Conservation (phyloP, 2,329 filamentous ascomycete genomes). For the Epichloe hybrida region DNA sequence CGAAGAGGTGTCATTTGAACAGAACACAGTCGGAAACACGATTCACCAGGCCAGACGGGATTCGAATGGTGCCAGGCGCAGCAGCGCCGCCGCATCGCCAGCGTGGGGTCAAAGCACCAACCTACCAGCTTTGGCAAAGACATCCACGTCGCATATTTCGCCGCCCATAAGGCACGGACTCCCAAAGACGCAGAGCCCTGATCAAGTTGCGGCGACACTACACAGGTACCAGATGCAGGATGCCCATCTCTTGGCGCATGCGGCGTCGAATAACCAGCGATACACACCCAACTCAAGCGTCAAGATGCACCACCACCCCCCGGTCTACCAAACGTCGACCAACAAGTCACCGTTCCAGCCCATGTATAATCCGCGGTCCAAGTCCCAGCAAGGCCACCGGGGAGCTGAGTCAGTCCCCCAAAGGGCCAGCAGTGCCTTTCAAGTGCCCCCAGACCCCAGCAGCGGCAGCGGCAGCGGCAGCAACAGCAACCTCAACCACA, state of each 20-base stretch:
- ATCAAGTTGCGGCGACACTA: neutral
- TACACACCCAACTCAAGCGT: constrained; percentile 12
- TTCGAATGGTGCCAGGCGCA: neutral
- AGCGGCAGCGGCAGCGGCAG: neutral
- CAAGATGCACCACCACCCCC: constrained; percentile 13
- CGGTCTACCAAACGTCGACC: constrained; percentile 10
- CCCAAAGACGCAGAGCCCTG: neutral
- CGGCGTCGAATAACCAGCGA: constrained; percentile 8
- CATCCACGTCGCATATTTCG: neutral
- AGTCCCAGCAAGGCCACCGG: constrained; percentile 21
- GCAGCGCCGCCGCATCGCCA: neutral
- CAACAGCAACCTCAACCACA: neutral
- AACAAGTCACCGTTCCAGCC: constrained; percentile 18
- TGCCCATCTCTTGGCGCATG: constrained; percentile 4
- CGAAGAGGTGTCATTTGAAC: neutral
- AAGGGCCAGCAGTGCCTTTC: constrained; percentile 2
- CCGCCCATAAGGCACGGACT: neutral
- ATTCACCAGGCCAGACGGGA: neutral
- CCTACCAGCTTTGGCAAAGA: neutral
- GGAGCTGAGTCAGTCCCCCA: neutral
- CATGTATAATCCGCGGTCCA: constrained; percentile 12
- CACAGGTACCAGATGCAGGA: constrained; percentile 5
- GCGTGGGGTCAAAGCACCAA: constrained; percentile 1
- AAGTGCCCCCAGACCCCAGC: constrained; percentile 2
- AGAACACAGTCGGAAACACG: neutral